Percentiles rank a stretch among this genome's conserved stretches.
These are phyloP conservation scores for Rusavskia elegans DNA, from an alignment of 495 filamentous ascomycete genomes.

Conservation along the genomic window DNA sequence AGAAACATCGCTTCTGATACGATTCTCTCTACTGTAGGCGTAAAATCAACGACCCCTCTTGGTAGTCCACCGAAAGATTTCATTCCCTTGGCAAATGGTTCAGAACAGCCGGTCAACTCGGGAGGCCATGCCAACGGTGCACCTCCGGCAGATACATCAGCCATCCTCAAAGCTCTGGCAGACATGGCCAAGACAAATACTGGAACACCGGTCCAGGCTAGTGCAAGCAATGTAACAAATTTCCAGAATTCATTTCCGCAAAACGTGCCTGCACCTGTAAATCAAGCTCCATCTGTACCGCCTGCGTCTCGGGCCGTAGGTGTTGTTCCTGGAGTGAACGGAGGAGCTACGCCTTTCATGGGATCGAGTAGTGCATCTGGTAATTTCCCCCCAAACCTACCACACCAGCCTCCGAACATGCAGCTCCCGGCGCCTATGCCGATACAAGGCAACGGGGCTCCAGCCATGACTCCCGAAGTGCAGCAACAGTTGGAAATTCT, in stretches of 20 bases:
- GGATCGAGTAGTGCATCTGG: constrained; percentile 20
- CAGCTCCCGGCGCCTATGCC: constrained; percentile 17
- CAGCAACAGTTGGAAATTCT: constrained; percentile 51
- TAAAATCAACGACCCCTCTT: constrained; percentile 62
- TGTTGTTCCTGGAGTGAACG: constrained; percentile 38
- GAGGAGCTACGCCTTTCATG: constrained; percentile 29
- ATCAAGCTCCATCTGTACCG: constrained; percentile 25
- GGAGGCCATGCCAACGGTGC: constrained; percentile 7
- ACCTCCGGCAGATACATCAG: constrained; percentile 41
- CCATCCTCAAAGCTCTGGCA: constrained; percentile 68
- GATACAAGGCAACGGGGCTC: constrained; percentile 19
- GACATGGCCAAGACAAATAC: constrained; percentile 75
- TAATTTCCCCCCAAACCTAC: constrained; percentile 12
- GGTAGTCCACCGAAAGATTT: constrained; percentile 57
- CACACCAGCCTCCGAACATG: constrained; percentile 11
- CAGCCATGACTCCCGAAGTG: constrained; percentile 21
- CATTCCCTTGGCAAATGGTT: constrained; percentile 16
- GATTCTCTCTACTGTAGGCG: constrained; percentile 26
- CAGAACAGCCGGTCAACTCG: constrained; percentile 24
- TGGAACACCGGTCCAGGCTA: constrained; percentile 34
- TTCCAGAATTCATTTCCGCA: constrained; percentile 28
- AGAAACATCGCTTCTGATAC: constrained; percentile 21
- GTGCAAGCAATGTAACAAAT: constrained; percentile 39
- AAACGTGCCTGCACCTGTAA: constrained; percentile 31
- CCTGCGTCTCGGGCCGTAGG: constrained; percentile 41